Base-by-base conservation (phyloP, 1,139 yeast genomes). In the Entelexis sorbosivorans region DNA sequence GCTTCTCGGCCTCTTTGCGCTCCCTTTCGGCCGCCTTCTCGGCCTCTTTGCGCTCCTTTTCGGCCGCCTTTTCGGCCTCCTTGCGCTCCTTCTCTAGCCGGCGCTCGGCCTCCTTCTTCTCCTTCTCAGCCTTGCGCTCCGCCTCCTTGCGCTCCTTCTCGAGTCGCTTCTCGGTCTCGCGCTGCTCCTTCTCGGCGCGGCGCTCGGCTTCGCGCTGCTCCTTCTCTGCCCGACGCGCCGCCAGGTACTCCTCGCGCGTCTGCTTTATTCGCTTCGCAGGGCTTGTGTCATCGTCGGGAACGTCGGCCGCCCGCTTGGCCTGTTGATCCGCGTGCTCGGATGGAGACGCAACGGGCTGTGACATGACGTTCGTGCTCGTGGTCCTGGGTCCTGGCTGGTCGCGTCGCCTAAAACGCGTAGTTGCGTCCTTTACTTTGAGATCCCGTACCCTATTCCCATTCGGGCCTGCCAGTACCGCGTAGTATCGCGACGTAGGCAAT, bases 61-160 rank as follows among this genome's bases (percentile, higher is more conserved):
- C 58, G 16, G 53, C 44, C 16, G 19, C 17, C 39, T 26, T 34
- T 55, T 49, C 56, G 3, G 48, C 52, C 33, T 50, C 55, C 42
- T 51, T 55, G n/a, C 55, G 51, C 38, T 50, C 58, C 31, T 54
- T 49, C 40, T 57, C 59, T 13, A 56, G 57, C 38, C 36, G 24
- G 9, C 51, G 44, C 43, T 56, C 54, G 2, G 42, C 53, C 38
- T n/a, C n/a, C n/a, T n/a, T n/a, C n/a, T n/a, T n/a, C n/a, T n/a
- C n/a, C n/a, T n/a, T n/a, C n/a, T n/a, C n/a, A n/a, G n/a, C n/a
- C n/a, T n/a, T n/a, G n/a, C n/a, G n/a, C n/a, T n/a, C n/a, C n/a
- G n/a, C n/a, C n/a, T 52, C 51, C 28, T 48, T 44, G 7, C 46
- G 50, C 32, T 48, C 51, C 22, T 40, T 42, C 36, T 52, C 55